phyloP scores from a whole-genome alignment of 1,284 basidiomycete genomes.

The Violaceomyces palustris region DNA sequence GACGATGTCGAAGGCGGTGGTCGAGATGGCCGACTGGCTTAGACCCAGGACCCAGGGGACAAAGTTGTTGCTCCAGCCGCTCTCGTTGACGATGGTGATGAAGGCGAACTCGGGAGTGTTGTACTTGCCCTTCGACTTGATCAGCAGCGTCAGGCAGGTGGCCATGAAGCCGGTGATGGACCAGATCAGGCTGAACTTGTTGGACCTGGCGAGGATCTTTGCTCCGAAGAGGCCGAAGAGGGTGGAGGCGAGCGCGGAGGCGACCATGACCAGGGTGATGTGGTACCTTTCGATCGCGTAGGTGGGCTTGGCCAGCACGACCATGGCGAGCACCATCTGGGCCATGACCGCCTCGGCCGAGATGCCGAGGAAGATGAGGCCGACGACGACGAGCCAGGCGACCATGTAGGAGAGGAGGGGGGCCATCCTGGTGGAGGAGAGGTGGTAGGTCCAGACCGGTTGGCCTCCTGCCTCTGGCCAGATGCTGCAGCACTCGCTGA shows the following conservation, averaged over 20 bases:
- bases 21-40: slow-evolving; percentile 13
- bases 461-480: slow-evolving; percentile 9
- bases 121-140: slow-evolving; percentile 11
- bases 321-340: slow-evolving; percentile 16
- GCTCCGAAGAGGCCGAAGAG: slow-evolving; percentile 4
- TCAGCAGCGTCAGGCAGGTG: slow-evolving; percentile 7
- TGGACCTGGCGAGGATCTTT: slow-evolving; percentile 5
- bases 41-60: slow-evolving; percentile 13
- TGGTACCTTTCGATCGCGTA: slow-evolving; percentile 7
- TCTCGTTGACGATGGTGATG: slow-evolving; percentile 11
- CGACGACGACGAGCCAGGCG: slow-evolving; percentile 11
- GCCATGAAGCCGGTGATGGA: slow-evolving; percentile 8
- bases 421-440: too few relatives aligned
- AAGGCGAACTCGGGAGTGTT: slow-evolving; percentile 15
- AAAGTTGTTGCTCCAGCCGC: slow-evolving; percentile 14
- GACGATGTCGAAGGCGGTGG: slow-evolving; percentile 12
- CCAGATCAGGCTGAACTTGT: slow-evolving; percentile 14
- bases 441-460: slow-evolving; percentile 9
- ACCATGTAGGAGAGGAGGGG: slow-evolving; percentile 8
- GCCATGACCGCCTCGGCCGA: slow-evolving; percentile 7
- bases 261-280: slow-evolving; percentile 2
- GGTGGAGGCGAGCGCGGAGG: slow-evolving; percentile 1
- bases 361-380: slow-evolving; percentile 10
- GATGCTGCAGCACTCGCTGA: slow-evolving; percentile 8
- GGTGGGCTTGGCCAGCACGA: slow-evolving; percentile 6